These are phyloP conservation scores for Lumnitzera racemosa DNA, from an alignment of 345 rosid genomes.

Conservation along the genomic window DNA sequence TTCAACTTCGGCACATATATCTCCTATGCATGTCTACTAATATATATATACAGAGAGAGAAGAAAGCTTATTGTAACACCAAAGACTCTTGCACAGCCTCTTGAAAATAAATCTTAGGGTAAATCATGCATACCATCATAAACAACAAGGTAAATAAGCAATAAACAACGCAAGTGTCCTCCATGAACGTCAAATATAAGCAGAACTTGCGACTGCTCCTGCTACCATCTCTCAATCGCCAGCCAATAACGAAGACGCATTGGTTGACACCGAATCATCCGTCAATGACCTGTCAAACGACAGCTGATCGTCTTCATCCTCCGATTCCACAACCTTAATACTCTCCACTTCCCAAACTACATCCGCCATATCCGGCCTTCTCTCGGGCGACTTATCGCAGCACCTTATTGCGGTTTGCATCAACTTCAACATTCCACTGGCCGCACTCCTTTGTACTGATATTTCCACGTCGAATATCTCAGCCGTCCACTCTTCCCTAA, in stretches of 20 bases:
- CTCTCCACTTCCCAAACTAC: slow-evolving; percentile 15
- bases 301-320: neutral
- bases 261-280: slow-evolving; percentile 11
- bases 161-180: too few relatives aligned
- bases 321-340: neutral
- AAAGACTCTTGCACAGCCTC: too few relatives aligned
- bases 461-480: slow-evolving; percentile 53
- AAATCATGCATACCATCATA: too few relatives aligned
- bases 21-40: too few relatives aligned
- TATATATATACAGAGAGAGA: too few relatives aligned
- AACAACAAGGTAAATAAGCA: too few relatives aligned
- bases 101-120: too few relatives aligned
- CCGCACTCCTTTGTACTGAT: slow-evolving; percentile 24
- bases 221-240: too few relatives aligned
- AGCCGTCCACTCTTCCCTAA: slow-evolving; percentile 58
- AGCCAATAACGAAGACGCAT: neutral
- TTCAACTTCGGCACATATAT: too few relatives aligned
- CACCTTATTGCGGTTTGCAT: slow-evolving; percentile 40
- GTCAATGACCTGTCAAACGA: slow-evolving; percentile 5
- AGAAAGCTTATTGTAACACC: too few relatives aligned
- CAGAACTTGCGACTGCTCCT: too few relatives aligned
- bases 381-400: slow-evolving; percentile 35
- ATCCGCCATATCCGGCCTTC: slow-evolving; percentile 42
- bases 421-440: slow-evolving; percentile 34
- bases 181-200: too few relatives aligned